Base-by-base conservation (phyloP, 1,139 yeast species). In the Eremothecium sinecaudum region DNA sequence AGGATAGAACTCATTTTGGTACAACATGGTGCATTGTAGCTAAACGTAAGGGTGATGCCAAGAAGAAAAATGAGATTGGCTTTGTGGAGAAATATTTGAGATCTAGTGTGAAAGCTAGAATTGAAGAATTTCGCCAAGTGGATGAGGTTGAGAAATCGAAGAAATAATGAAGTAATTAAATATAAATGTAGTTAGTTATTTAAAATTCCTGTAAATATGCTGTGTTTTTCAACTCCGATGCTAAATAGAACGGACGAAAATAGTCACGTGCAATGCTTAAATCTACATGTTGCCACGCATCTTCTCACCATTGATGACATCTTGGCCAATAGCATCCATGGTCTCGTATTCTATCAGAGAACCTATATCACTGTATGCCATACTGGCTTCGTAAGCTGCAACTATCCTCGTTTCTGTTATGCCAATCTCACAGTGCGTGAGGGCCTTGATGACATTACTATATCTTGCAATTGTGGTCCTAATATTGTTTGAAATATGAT, bases 11-110 rank as follows among this genome's bases (percentile, higher is more conserved):
- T 17, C 96, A 90, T 62, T 69, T 90, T 43, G 97, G 98, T n/a
- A 81, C 97, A 2, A 84, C 96, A 4, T 81, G 92, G 92, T 71
- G 81, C 62, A 66, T 80, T 46, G 74, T 79, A 5, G 79, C 86
- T 31, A 81, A 81, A 59, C 66, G 71, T 45, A 79, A 80, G 13
- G 80, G 77, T 37, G 92, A 80, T 52, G 67, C 71, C 4, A 64
- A 61, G 47, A 64, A 61, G 34, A 58, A 59, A 31, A 66, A 62
- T 19, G 76, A 71, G 41, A 49, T 68, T 41, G 61, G 67, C 0
- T 65, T 68, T 42, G 52, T 62, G 24, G 73, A 69, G 40, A 69
- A 67, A 44, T 69, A 67, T 36, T 46, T 70, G 27, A 48, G 52
- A 7, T 43, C 54, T 8, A 40, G 53, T 24, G 31, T 50, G 14